Evolutionary conservation across 495 filamentous ascomycete genomes (phyloP).

Genomic region (Tirmania nivea): DNA sequence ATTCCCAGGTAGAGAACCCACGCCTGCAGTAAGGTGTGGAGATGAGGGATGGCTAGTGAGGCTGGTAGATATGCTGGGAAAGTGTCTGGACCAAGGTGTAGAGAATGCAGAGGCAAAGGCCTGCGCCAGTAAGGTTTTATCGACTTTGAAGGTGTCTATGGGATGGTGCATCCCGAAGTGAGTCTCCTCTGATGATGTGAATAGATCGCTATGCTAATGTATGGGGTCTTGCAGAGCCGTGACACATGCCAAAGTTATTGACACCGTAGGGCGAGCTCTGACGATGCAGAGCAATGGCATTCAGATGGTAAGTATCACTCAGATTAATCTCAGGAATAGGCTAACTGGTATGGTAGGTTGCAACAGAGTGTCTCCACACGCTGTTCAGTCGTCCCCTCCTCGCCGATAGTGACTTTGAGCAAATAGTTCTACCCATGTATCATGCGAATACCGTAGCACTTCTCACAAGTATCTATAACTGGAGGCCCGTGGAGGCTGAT

Average conservation of each 20-base stretch:
- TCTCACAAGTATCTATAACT: conserved; percentile 57
- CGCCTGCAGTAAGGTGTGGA: conserved; percentile 42
- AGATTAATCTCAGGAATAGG: background rate
- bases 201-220: background rate
- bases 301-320: conserved; percentile 20
- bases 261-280: conserved; percentile 51
- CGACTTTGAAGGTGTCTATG: conserved; percentile 51
- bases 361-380: conserved; percentile 61
- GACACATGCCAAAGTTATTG: conserved; percentile 41
- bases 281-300: conserved; percentile 31
- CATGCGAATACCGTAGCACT: conserved; percentile 43
- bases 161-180: conserved; percentile 58
- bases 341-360: conserved; percentile 33
- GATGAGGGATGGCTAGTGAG: conserved; percentile 72
- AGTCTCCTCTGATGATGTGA: background rate
- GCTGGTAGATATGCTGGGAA: conserved; percentile 48
- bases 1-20: conserved; percentile 43
- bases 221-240: conserved; percentile 31
- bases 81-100: conserved; percentile 44
- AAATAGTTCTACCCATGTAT: conserved; percentile 61
- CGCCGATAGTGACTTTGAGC: conserved; percentile 55
- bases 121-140: conserved; percentile 51
- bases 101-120: conserved; percentile 40
- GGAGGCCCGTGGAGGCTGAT: conserved; percentile 55
- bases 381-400: conserved; percentile 56